A percentile compares a stretch with the other conserved stretches of the same genome.
Conservation (phyloP, 2,329 filamentous ascomycete species). For the Parastagonospora avenae region DNA sequence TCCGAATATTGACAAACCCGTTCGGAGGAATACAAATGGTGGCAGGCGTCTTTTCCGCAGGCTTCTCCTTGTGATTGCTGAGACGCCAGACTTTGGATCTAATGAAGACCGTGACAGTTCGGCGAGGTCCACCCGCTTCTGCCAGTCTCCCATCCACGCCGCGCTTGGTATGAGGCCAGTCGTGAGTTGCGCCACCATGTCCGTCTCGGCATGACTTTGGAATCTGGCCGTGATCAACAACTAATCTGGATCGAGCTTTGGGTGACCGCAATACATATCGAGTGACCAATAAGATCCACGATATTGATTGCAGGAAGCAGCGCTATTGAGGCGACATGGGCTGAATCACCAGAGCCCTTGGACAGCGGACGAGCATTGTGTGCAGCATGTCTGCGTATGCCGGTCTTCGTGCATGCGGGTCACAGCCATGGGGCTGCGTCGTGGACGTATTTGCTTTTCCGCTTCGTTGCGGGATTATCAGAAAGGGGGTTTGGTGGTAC, state of each 20-base stretch:
- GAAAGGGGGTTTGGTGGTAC: constrained; percentile 24
- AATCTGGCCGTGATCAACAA: background rate
- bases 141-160: constrained; percentile 12
- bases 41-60: constrained; percentile 1
- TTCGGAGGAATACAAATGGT: background rate
- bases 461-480: constrained; percentile 8
- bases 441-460: constrained; percentile 17
- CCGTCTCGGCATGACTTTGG: constrained; percentile 19
- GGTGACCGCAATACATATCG: background rate
- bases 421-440: background rate
- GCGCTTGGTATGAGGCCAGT: constrained; percentile 24
- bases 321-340: no score
- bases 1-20: background rate
- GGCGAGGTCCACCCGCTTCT: constrained; percentile 33
- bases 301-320: no score
- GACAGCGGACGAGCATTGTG: no score
- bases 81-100: background rate
- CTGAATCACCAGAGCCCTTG: no score
- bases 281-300: no score
- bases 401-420: background rate
- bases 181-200: constrained; percentile 24
- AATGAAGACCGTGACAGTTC: constrained; percentile 12
- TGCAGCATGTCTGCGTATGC: no score
- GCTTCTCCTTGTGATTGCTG: constrained; percentile 1
- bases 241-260: background rate